phyloP scores from a whole-genome alignment of 345 rosid species.

The Eucalyptus paniculata region DNA sequence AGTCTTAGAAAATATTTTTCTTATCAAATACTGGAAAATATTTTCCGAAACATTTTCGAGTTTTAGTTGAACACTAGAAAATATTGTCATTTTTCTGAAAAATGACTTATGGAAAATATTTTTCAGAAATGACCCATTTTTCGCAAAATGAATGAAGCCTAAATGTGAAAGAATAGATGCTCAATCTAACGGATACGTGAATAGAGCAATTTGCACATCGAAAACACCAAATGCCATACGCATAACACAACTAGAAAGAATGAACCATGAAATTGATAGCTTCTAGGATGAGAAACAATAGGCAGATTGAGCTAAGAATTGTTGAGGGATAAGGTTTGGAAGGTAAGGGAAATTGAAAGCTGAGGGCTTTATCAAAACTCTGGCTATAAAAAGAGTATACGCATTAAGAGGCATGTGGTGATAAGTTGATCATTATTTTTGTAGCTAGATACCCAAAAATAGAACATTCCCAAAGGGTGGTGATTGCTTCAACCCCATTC shows the following conservation, averaged over 20 bases:
- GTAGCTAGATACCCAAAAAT: neutral
- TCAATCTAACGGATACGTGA: neutral
- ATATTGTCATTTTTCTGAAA: fast-evolving
- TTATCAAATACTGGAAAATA: no score
- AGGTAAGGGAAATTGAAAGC: neutral
- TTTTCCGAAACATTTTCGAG: no score
- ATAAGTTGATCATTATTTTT: neutral
- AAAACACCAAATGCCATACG: neutral
- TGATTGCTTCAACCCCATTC: neutral
- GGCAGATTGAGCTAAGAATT: neutral
- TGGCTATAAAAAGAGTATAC: neutral
- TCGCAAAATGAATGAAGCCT: no score
- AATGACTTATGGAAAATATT: no score
- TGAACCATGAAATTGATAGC: neutral
- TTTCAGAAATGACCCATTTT: no score
- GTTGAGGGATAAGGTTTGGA: neutral
- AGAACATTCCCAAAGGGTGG: neutral
- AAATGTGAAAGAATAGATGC: neutral
- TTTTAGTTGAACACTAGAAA: no score
- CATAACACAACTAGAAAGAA: neutral
- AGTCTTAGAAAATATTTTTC: no score
- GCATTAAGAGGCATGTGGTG: neutral
- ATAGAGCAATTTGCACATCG: neutral
- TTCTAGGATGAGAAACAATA: neutral
- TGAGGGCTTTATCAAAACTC: neutral